Conservation (phyloP, 352 stramenopile species). For the Globisporangium recalcitrans region DNA sequence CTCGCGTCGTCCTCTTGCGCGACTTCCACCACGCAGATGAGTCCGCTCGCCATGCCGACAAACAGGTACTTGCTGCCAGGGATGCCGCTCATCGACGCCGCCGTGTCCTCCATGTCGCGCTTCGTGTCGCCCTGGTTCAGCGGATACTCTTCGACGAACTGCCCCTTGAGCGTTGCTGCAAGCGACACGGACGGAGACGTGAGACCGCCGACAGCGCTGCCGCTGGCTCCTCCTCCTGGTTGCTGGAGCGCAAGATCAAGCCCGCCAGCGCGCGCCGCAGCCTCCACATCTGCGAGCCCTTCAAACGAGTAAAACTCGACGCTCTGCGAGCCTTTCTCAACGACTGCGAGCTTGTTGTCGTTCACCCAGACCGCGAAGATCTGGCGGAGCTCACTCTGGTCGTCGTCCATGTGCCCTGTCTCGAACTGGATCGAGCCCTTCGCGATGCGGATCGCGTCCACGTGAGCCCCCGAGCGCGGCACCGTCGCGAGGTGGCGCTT, state of each 20-base stretch:
- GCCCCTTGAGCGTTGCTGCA: constrained; percentile 8
- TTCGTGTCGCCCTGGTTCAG: constrained; percentile 49
- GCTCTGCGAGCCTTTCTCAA: constrained; percentile 45
- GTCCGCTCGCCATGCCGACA: constrained; percentile 65
- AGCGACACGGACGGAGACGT: neutral
- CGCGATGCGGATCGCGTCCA: constrained; percentile 10
- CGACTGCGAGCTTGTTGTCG: constrained; percentile 53
- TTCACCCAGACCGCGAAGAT: constrained; percentile 52
- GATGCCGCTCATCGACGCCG: constrained; percentile 39
- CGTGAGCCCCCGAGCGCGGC: constrained; percentile 23
- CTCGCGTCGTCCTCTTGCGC: constrained; percentile 6
- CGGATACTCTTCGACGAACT: constrained; percentile 47
- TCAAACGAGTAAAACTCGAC: constrained; percentile 76
- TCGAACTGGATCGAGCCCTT: neutral
- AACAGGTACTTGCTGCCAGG: constrained; percentile 57
- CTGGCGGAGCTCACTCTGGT: constrained; percentile 19
- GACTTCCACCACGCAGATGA: constrained; percentile 67
- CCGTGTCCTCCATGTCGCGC: constrained; percentile 46
- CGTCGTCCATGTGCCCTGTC: neutral
- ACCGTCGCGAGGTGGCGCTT: constrained; percentile 38
- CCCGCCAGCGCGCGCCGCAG: constrained; percentile 9
- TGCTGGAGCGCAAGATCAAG: constrained; percentile 22
- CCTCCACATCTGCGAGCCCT: constrained; percentile 27
- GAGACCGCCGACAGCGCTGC: neutral
- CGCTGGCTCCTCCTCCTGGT: neutral